These are phyloP conservation scores for Sporothrix luriei DNA, from an alignment of 2,329 filamentous ascomycete species.

Conservation along the genomic window DNA sequence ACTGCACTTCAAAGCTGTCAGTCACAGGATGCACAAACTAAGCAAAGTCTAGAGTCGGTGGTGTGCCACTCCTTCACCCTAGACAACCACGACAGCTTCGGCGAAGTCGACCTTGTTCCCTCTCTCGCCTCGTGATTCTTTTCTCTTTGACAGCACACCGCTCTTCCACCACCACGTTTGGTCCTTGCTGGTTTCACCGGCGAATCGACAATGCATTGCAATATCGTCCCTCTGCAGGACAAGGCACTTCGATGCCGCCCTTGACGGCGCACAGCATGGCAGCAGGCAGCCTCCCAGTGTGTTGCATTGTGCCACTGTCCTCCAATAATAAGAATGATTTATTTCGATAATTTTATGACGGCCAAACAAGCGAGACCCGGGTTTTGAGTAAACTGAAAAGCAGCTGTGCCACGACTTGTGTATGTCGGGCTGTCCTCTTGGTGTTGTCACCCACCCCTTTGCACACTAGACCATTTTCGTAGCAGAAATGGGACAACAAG, in stretches of 20 bases:
- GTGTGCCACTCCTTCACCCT: background rate
- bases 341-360: background rate
- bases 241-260: conserved; percentile 26
- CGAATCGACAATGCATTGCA: conserved; percentile 17
- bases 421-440: background rate
- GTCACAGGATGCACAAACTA: background rate
- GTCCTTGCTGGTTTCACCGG: background rate
- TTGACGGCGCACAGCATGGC: background rate
- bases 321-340: background rate
- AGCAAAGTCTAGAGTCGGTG: too few species aligned
- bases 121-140: background rate
- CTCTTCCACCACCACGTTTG: background rate
- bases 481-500: background rate
- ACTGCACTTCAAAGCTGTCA: background rate
- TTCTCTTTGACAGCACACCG: background rate
- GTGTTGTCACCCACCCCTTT: background rate
- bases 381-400: background rate
- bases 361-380: too few species aligned
- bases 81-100: background rate
- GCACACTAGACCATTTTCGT: background rate
- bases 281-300: background rate
- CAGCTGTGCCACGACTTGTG: background rate
- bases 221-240: conserved; percentile 26
- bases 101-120: too few species aligned
- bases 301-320: background rate